These are phyloP conservation scores for Cladobotryum protrusum DNA, from an alignment of 2,329 filamentous ascomycete genomes.

Conservation along the genomic window DNA sequence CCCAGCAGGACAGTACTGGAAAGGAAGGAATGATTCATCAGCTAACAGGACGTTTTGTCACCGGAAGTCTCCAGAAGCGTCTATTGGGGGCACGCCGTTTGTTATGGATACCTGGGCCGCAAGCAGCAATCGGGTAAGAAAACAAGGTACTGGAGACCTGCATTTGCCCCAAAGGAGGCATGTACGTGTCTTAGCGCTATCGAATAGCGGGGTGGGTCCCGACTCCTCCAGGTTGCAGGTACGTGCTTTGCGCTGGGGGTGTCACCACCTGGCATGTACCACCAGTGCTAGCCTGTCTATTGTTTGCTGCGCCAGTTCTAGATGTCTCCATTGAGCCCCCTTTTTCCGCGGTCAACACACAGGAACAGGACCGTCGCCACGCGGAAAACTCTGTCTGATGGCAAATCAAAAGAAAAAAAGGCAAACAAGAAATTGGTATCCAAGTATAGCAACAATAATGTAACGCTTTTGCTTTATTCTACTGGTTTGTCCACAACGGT, in stretches of 20 bases:
- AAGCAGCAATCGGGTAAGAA: constrained; percentile 4
- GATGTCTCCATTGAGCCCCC: too few relatives aligned
- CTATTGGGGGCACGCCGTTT: constrained; percentile 15
- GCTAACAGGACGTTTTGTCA: constrained; percentile 21
- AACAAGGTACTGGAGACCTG: constrained; percentile 17
- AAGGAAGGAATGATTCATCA: constrained; percentile 28
- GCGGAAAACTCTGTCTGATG: too few relatives aligned
- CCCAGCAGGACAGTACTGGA: too few relatives aligned
- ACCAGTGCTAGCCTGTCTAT: neutral
- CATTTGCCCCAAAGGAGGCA: constrained; percentile 3
- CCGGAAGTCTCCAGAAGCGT: constrained; percentile 35
- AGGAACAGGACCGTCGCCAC: too few relatives aligned
- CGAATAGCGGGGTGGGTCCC: constrained; percentile 14
- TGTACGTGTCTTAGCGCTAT: constrained; percentile 1
- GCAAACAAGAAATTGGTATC: too few relatives aligned
- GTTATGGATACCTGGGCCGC: constrained; percentile 19
- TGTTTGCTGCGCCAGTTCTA: neutral
- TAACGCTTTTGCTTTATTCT: too few relatives aligned
- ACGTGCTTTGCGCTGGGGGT: constrained; percentile 4
- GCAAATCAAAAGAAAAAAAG: too few relatives aligned
- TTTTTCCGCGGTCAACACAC: too few relatives aligned
- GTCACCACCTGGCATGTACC: constrained; percentile 5
- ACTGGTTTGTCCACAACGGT: too few relatives aligned
- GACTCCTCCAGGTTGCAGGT: neutral
- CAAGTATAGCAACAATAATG: too few relatives aligned